Evolutionary conservation across 106 monocot genomes (phyloP).

Genomic region (Allium fistulosum): DNA sequence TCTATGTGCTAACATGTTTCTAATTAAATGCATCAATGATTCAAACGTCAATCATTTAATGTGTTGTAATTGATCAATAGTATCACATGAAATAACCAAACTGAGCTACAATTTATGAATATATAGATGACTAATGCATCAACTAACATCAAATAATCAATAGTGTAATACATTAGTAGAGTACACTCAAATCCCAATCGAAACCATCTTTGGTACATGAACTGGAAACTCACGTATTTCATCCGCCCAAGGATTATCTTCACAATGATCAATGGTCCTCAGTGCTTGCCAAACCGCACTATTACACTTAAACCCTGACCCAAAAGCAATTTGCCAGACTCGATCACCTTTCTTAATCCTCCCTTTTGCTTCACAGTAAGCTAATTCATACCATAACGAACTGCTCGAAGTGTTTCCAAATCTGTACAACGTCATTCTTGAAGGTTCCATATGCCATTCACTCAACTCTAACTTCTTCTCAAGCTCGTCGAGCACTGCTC

Average conservation of each 20-base stretch:
- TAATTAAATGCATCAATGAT: no score
- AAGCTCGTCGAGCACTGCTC: conserved; percentile 12
- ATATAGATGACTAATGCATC: no score
- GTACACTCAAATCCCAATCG: conserved; percentile 2
- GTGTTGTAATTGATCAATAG: no score
- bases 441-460: conserved; percentile 17
- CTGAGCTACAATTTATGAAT: no score
- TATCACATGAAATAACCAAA: no score
- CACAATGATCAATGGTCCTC: conserved; percentile 1
- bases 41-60: no score
- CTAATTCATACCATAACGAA: conserved; percentile 11
- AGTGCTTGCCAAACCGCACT: conserved; percentile 12
- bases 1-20: no score
- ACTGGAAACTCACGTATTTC: conserved; percentile 36
- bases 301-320: conserved; percentile 13
- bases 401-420: conserved; percentile 17
- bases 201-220: conserved; percentile 25
- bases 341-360: conserved; percentile 13
- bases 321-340: conserved; percentile 12
- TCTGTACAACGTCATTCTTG: conserved; percentile 10
- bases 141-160: no score
- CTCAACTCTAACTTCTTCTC: conserved; percentile 3
- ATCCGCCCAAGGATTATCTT: conserved; percentile 23
- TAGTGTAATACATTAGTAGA: no score
- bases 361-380: conserved; percentile 6